These are phyloP conservation scores for Dendrobium officinale DNA, from an alignment of 106 monocot genomes.

Conservation along the genomic window DNA sequence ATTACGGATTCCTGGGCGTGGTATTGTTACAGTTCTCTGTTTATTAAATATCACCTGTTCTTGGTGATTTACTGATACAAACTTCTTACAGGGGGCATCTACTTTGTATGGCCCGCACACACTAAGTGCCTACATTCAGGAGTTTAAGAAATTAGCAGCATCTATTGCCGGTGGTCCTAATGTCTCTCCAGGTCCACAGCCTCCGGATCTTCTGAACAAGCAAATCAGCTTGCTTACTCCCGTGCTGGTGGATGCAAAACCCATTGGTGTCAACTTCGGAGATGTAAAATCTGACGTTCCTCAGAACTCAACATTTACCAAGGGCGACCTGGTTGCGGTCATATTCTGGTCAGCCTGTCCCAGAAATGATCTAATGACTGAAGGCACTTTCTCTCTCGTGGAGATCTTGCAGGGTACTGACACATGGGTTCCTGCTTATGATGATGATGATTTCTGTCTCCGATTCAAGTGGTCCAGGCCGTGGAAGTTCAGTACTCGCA, in stretches of 20 bases:
- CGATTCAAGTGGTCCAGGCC: constrained; percentile 86
- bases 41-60: too few species aligned
- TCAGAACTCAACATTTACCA: constrained; percentile 41
- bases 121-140: constrained; percentile 82
- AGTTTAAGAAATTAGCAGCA: constrained; percentile 69
- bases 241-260: constrained; percentile 59
- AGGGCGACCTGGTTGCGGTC: constrained; percentile 48
- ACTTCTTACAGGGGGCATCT: constrained; percentile 66
- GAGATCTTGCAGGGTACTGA: constrained; percentile 34
- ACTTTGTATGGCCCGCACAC: constrained; percentile 89
- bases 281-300: constrained; percentile 61
- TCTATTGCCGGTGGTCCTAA: constrained; percentile 25
- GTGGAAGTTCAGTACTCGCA: constrained; percentile 44
- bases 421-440: constrained; percentile 62
- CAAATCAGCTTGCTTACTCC: constrained; percentile 66
- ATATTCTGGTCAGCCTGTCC: constrained; percentile 88
- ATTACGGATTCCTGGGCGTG: too few species aligned
- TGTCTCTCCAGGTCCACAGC: constrained; percentile 30
- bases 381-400: constrained; percentile 70
- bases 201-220: constrained; percentile 67
- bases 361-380: constrained; percentile 74
- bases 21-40: too few species aligned
- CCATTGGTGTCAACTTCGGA: constrained; percentile 50
- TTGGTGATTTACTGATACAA: too few species aligned
- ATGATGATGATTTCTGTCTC: constrained; percentile 82